Evolutionary conservation across 441 rosid genomes (phyloP), one percentile per base, ranked within the genome.

Genomic region (Capsella rubella): DNA sequence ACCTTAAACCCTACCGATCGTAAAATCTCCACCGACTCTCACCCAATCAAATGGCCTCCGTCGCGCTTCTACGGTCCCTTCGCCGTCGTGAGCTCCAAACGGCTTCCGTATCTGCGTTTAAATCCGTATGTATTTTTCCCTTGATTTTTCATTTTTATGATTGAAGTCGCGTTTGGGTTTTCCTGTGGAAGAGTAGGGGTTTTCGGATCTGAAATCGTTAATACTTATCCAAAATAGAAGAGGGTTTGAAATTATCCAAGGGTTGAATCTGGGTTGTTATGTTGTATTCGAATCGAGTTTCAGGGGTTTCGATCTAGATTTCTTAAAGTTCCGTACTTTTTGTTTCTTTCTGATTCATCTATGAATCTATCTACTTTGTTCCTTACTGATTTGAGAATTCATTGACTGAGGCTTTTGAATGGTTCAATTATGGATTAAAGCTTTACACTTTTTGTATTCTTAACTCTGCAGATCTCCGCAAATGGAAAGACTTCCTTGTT

Each of bases 11-110:
- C 73, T 72, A 2, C 8, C 52, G 40, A 64, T 62, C 63, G 0
- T 12, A 39, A 49, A 18, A 47, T 14, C 55, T 60, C 32, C 42
- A 43, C 67, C 53, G 58, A 46, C 21, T 67, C 47, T 39, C 34
- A 40, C 46, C 51, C 2, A 51, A 40, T 25, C 64, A 65, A 64
- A 84, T 87, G 91, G 91, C 91, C 65, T 68, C 89, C 45, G 67
- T 80, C 47, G 80, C 81, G 16, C 71, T 85, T 68, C 79, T 83
- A 46, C 86, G 83, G 32, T 78, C 85, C 3, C 53, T 85, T 8
- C 83, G 85, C 31, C 84, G 83, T 43, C 86, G 89, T 12, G 85
- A 84, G 53, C 59, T 85, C 39, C 82, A 84, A 6, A 40, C 82
- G 13, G 80, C 86, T 43, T 77, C 91, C 34, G 28, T 84, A 49